Evolutionary conservation across 2,329 filamentous ascomycete genomes (phyloP).

Genomic region (Microsporum audouinii): DNA sequence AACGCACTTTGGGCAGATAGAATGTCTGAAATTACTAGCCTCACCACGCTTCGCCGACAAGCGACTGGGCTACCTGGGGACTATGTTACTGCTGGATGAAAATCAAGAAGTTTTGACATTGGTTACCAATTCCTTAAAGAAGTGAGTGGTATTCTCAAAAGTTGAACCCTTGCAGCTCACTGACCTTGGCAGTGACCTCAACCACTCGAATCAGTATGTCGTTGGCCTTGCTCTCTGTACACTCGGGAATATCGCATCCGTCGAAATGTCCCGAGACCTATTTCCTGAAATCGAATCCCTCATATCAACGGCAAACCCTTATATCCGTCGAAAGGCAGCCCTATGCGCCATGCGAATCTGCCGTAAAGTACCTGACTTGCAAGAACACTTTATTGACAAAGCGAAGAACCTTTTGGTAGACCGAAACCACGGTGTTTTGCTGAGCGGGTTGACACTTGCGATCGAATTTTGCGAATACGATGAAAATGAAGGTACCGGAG

Average conservation of each 20-base stretch:
- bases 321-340: slow-evolving; percentile 91
- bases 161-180: background rate
- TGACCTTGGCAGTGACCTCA: slow-evolving; percentile 62
- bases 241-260: slow-evolving; percentile 89
- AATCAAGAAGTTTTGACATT: slow-evolving; percentile 96
- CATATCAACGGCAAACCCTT: slow-evolving; percentile 89
- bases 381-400: slow-evolving; percentile 95
- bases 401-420: slow-evolving; percentile 78
- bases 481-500: slow-evolving; percentile 81
- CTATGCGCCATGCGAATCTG: slow-evolving; percentile 99
- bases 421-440: slow-evolving; percentile 85
- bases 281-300: slow-evolving; percentile 93
- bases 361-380: slow-evolving; percentile 90
- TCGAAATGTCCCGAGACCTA: slow-evolving; percentile 96
- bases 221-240: slow-evolving; percentile 94
- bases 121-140: slow-evolving; percentile 95
- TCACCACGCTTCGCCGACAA: slow-evolving; percentile 98
- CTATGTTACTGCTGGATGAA: slow-evolving; percentile 90
- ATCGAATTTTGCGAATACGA: slow-evolving; percentile 90
- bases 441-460: slow-evolving; percentile 84
- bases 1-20: slow-evolving; percentile 98
- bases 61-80: slow-evolving; percentile 85
- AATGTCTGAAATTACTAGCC: slow-evolving; percentile 93
- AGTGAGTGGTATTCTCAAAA: slow-evolving; percentile 47
- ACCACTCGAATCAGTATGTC: slow-evolving; percentile 96